These are phyloP conservation scores for Luvunga scandens DNA, from an alignment of 345 rosid species.

Conservation along the genomic window DNA sequence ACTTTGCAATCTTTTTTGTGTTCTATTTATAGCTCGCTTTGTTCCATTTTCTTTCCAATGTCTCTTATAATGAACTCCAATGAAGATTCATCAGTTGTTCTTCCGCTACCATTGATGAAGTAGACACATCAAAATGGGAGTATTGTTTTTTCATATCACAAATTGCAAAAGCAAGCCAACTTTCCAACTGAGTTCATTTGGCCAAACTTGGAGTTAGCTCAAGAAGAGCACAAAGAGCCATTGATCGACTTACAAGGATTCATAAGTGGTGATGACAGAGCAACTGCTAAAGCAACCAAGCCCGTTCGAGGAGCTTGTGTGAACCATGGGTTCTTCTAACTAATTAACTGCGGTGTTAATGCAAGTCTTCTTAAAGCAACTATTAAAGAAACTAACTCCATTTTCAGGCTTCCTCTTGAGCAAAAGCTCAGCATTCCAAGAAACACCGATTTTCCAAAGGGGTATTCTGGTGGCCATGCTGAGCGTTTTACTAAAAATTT, in stretches of 20 bases:
- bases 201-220: constrained; percentile 32
- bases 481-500: constrained; percentile 47
- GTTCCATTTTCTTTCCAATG: not conserved
- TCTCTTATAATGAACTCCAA: constrained; percentile 28
- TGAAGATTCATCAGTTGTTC: constrained; percentile 13
- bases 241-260: constrained; percentile 46
- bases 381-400: constrained; percentile 24
- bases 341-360: constrained; percentile 52
- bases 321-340: constrained; percentile 62
- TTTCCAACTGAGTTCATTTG: constrained; percentile 50
- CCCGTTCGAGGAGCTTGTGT: constrained; percentile 42
- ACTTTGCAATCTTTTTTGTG: not conserved
- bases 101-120: constrained; percentile 1
- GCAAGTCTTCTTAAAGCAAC: constrained; percentile 34
- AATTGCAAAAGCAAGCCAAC: constrained; percentile 27
- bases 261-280: constrained; percentile 34
- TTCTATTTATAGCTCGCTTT: too few species aligned
- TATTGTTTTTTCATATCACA: constrained; percentile 29
- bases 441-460: constrained; percentile 31
- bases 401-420: constrained; percentile 41
- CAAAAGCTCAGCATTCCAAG: constrained; percentile 36
- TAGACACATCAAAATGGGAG: not conserved
- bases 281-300: constrained; percentile 29
- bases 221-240: constrained; percentile 45
- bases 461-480: constrained; percentile 57